These are phyloP conservation scores for Danielia reshetovae DNA, from an alignment of 805 yeast genomes.

Conservation along the genomic window DNA sequence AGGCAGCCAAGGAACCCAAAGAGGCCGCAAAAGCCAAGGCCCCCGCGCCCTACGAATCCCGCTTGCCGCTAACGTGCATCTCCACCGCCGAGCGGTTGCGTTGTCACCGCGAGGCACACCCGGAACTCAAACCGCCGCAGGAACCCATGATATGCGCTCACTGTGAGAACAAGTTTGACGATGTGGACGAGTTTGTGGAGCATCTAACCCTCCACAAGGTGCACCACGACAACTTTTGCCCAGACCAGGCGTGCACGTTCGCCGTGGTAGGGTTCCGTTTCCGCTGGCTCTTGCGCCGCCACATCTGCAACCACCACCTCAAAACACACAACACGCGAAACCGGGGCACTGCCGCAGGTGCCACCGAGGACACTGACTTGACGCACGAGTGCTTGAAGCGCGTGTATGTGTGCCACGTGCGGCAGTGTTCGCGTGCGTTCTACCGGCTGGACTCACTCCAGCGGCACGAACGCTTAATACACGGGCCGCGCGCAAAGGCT, in stretches of 20 bases:
- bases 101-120: too few species aligned
- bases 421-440: slow-evolving; percentile 13
- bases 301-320: slow-evolving; percentile 15
- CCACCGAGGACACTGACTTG: background rate
- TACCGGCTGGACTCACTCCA: slow-evolving; percentile 17
- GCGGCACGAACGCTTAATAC: slow-evolving; percentile 9
- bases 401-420: slow-evolving; percentile 14
- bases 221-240: slow-evolving; percentile 14
- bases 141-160: slow-evolving; percentile 11
- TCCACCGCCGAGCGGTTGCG: too few species aligned
- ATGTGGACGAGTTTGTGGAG: slow-evolving; percentile 6
- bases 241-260: slow-evolving; percentile 12
- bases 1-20: too few species aligned
- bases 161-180: slow-evolving; percentile 9
- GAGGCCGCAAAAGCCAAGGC: too few species aligned
- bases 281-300: slow-evolving; percentile 14
- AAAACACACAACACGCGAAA: slow-evolving; percentile 13
- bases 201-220: slow-evolving; percentile 12
- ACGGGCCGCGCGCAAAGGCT: background rate
- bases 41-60: too few species aligned
- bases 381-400: slow-evolving; percentile 3
- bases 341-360: background rate
- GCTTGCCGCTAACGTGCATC: too few species aligned
- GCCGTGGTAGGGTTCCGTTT: slow-evolving; percentile 12
- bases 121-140: too few species aligned